Percentiles rank a stretch among this genome's conserved stretches.
phyloP scores from a whole-genome alignment of 2,329 filamentous ascomycete genomes.

The Sphaerulina musiva region DNA sequence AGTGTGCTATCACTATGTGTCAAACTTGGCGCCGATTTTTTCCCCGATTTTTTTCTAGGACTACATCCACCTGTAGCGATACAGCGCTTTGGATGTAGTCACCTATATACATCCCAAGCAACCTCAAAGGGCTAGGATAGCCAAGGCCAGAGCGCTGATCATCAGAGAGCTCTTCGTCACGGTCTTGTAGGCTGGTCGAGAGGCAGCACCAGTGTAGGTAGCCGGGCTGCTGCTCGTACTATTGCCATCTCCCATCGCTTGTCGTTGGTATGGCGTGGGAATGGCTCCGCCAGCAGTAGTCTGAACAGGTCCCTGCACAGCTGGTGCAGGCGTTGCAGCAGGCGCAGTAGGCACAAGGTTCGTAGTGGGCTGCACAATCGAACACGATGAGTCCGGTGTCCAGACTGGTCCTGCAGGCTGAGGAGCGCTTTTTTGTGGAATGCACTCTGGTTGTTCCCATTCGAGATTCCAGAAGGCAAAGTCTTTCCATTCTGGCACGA shows the following conservation, averaged over 20 bases:
- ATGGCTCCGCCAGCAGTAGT: background rate
- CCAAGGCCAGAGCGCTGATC: background rate
- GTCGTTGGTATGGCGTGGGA: background rate
- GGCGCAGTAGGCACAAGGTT: slow-evolving; percentile 2
- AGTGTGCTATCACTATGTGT: too few relatives aligned
- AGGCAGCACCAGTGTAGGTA: slow-evolving; percentile 1
- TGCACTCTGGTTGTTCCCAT: background rate
- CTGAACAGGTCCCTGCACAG: background rate
- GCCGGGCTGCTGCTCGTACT: background rate
- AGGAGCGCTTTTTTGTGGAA: slow-evolving; percentile 1
- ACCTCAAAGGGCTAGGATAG: background rate
- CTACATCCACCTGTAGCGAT: too few relatives aligned
- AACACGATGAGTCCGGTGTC: background rate
- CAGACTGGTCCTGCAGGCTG: background rate
- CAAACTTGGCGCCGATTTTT: too few relatives aligned
- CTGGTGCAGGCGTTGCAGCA: background rate
- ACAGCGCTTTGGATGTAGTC: too few relatives aligned
- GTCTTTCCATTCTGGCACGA: slow-evolving; percentile 6
- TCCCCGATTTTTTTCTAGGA: too few relatives aligned
- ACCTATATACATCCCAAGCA: too few relatives aligned
- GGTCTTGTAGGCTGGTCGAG: background rate
- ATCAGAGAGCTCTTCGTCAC: background rate
- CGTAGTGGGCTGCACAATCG: slow-evolving; percentile 5
- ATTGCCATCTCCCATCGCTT: background rate
- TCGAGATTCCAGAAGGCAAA: slow-evolving; percentile 7